These are phyloP conservation scores for Bryum argenteum DNA, from an alignment of 225 moss, liverwort and hornwort species.

Conservation along the genomic window DNA sequence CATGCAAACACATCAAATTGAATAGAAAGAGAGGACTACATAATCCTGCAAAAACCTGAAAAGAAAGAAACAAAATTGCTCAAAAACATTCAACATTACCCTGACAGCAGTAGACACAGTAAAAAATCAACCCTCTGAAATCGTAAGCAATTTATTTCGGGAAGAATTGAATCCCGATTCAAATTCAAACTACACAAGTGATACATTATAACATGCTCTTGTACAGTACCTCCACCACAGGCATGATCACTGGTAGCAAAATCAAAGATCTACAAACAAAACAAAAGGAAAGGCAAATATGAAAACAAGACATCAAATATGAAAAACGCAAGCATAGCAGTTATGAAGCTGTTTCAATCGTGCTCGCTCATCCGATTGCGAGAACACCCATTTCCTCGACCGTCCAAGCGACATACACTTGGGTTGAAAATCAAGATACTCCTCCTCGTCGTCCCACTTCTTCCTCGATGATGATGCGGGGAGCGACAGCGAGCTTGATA, in stretches of 20 bases:
- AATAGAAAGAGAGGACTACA: too few relatives aligned
- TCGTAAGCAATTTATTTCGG: too few relatives aligned
- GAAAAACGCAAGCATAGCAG: slow-evolving; percentile 51
- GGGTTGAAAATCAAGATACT: slow-evolving; percentile 40
- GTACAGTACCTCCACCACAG: neutral
- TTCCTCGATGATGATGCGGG: slow-evolving; percentile 29
- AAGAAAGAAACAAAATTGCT: too few relatives aligned
- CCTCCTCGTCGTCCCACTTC: slow-evolving; percentile 40
- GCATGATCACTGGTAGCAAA: slow-evolving; percentile 29
- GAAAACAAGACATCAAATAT: slow-evolving; percentile 28
- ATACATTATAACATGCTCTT: too few relatives aligned
- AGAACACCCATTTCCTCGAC: slow-evolving; percentile 51
- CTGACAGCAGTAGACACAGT: too few relatives aligned
- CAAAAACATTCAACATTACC: too few relatives aligned
- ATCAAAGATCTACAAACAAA: neutral
- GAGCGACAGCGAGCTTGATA: slow-evolving; percentile 51
- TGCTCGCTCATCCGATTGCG: slow-evolving; percentile 35
- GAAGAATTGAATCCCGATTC: too few relatives aligned
- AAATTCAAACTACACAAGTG: too few relatives aligned
- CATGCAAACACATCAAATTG: too few relatives aligned
- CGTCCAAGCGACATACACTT: slow-evolving; percentile 53
- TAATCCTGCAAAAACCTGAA: too few relatives aligned
- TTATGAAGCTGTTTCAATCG: slow-evolving; percentile 27
- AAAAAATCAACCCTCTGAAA: too few relatives aligned
- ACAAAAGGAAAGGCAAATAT: too few relatives aligned